phyloP scores from a whole-genome alignment of 768 basidiomycete species.

The Phylloporus sp. region DNA sequence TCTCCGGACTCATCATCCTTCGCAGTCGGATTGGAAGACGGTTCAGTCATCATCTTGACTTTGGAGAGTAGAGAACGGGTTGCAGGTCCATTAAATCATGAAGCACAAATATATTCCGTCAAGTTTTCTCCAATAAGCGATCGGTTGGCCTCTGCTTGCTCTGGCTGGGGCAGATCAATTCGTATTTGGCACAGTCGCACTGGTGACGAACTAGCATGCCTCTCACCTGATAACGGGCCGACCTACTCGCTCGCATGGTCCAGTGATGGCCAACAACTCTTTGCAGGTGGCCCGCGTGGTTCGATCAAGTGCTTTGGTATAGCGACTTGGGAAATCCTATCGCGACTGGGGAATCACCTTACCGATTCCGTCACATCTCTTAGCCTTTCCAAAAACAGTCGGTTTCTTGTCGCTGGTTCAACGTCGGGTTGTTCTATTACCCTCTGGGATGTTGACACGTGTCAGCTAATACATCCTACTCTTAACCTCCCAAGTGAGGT shows the following conservation, averaged over 20 bases:
- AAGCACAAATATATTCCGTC: not conserved
- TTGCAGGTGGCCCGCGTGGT: slow-evolving; percentile 6
- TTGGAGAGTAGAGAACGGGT: not conserved
- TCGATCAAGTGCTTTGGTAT: slow-evolving; percentile 4
- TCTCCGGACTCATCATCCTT: not conserved
- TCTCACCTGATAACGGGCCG: not conserved
- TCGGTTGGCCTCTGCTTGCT: slow-evolving; percentile 7
- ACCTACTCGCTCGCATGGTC: slow-evolving; percentile 7
- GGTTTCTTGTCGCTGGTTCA: too few relatives aligned
- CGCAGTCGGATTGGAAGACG: slow-evolving; percentile 4
- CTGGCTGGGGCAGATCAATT: not conserved
- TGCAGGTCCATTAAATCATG: not conserved
- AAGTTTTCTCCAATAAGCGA: slow-evolving; percentile 6
- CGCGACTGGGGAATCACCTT: not conserved
- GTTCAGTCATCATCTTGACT: not conserved
- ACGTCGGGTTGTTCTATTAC: not conserved
- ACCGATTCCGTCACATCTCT: slow-evolving; percentile 6
- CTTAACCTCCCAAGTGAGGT: not conserved
- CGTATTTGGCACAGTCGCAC: slow-evolving; percentile 6
- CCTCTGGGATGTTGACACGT: slow-evolving; percentile 6
- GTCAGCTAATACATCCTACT: not conserved
- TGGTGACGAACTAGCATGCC: slow-evolving; percentile 3
- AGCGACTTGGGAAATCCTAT: not conserved
- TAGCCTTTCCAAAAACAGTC: not conserved
- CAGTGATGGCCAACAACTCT: slow-evolving; percentile 2